These are phyloP conservation scores for Colletotrichum liaoningense DNA, from an alignment of 2,329 filamentous ascomycete species.

Conservation along the genomic window DNA sequence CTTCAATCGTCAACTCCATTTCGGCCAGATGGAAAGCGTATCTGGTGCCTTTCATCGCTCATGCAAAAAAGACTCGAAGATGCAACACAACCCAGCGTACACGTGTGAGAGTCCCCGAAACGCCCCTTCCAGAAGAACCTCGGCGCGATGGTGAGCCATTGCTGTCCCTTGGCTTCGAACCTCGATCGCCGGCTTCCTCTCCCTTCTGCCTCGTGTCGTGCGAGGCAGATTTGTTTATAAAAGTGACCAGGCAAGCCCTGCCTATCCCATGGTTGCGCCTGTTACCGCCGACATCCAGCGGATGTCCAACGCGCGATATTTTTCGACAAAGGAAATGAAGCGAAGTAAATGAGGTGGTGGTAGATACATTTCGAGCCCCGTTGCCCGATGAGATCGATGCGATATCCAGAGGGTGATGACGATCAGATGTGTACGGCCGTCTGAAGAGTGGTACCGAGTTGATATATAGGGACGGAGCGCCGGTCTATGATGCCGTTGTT, in stretches of 20 bases:
- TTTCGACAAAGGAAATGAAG: slow-evolving; percentile 19
- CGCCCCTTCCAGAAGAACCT: slow-evolving; percentile 27
- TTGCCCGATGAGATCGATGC: slow-evolving; percentile 20
- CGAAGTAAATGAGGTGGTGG: slow-evolving; percentile 15
- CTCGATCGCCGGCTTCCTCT: slow-evolving; percentile 20
- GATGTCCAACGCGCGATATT: slow-evolving; percentile 9
- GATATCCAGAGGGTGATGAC: slow-evolving; percentile 28
- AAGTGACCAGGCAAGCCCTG: slow-evolving; percentile 32
- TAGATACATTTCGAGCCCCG: slow-evolving; percentile 34
- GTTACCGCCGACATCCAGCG: slow-evolving; percentile 16
- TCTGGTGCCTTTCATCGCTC: slow-evolving; percentile 36
- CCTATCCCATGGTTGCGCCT: slow-evolving; percentile 32
- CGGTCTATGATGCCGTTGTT: slow-evolving; percentile 30
- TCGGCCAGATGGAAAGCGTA: slow-evolving; percentile 26
- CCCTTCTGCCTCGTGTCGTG: neutral
- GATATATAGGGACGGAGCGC: slow-evolving; percentile 24
- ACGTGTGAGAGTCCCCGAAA: slow-evolving; percentile 31
- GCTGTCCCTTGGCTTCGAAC: neutral
- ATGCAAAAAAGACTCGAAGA: slow-evolving; percentile 34
- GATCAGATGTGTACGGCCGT: slow-evolving; percentile 13
- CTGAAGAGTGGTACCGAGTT: slow-evolving; percentile 6
- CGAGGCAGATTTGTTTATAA: slow-evolving; percentile 18
- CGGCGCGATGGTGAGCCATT: slow-evolving; percentile 6
- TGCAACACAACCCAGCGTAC: slow-evolving; percentile 30
- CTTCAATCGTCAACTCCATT: slow-evolving; percentile 33